These are phyloP conservation scores for Daedaleopsis sinensis DNA, from an alignment of 768 basidiomycete genomes.

Conservation along the genomic window DNA sequence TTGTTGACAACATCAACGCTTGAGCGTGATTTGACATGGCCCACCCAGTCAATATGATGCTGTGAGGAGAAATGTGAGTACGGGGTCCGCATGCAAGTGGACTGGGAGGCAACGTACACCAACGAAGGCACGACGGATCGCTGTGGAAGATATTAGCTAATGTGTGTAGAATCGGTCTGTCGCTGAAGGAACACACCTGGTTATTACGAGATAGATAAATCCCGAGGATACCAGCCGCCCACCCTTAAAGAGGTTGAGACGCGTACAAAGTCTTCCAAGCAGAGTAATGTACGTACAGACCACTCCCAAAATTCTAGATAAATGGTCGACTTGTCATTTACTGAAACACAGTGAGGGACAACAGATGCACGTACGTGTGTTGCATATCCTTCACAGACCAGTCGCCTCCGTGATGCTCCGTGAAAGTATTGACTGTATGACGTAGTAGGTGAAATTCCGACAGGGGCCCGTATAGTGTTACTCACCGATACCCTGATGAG, in stretches of 20 bases:
- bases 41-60: slow-evolving; percentile 90
- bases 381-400: slow-evolving; percentile 97
- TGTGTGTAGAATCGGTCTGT: not conserved
- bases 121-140: slow-evolving; percentile 80
- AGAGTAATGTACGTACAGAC: slow-evolving; percentile 53
- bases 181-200: slow-evolving; percentile 48
- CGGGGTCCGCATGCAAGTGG: not conserved
- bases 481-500: slow-evolving; percentile 59
- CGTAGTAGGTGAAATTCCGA: not conserved
- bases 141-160: slow-evolving; percentile 32
- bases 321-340: no score
- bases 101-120: slow-evolving; percentile 54
- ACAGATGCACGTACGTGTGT: slow-evolving; percentile 64
- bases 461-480: not conserved
- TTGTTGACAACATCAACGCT: slow-evolving; percentile 80
- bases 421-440: slow-evolving; percentile 82
- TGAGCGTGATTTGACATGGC: slow-evolving; percentile 92
- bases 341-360: no score
- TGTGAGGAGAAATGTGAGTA: slow-evolving; percentile 30
- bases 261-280: not conserved
- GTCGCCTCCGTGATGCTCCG: slow-evolving; percentile 77
- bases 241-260: slow-evolving; percentile 55
- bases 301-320: slow-evolving; percentile 65
- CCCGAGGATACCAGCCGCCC: slow-evolving; percentile 89
- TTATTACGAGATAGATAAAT: slow-evolving; percentile 81